Conservation (phyloP, 148 eudicot species). For the Heliamphora exappendiculata region DNA sequence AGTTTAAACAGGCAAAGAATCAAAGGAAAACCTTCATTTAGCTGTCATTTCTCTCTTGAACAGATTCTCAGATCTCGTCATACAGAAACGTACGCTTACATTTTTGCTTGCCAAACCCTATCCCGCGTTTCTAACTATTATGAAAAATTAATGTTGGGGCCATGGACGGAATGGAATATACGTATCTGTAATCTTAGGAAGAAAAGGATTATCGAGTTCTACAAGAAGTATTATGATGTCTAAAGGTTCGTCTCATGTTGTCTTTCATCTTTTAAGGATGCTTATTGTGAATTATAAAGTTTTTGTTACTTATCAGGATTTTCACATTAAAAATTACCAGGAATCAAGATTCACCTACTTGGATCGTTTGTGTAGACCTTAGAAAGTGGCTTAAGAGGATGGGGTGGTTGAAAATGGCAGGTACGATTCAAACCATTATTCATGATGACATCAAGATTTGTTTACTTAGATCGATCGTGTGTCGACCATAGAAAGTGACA, state of each 20-base stretch:
- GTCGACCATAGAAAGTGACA: not conserved
- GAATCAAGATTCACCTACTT: not conserved
- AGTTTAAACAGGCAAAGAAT: not conserved
- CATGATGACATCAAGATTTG: not conserved
- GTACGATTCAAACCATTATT: not conserved
- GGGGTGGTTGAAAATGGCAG: not conserved
- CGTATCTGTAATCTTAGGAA: not conserved
- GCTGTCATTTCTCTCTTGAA: not conserved
- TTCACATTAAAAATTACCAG: not conserved
- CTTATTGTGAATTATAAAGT: too few species aligned
- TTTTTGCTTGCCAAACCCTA: not conserved
- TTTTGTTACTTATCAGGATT: not conserved
- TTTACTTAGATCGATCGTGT: not conserved
- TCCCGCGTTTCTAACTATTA: too few species aligned
- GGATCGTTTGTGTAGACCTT: not conserved
- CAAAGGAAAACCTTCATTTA: not conserved
- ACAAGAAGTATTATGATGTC: too few species aligned
- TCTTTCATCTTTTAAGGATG: not conserved
- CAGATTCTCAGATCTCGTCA: not conserved
- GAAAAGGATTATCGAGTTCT: not conserved
- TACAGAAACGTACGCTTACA: not conserved
- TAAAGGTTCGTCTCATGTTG: not conserved
- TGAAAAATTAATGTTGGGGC: not conserved
- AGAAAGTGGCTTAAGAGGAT: not conserved
- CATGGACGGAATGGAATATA: not conserved